phyloP scores from a whole-genome alignment of 208 protist species.

The Leishmania major region DNA sequence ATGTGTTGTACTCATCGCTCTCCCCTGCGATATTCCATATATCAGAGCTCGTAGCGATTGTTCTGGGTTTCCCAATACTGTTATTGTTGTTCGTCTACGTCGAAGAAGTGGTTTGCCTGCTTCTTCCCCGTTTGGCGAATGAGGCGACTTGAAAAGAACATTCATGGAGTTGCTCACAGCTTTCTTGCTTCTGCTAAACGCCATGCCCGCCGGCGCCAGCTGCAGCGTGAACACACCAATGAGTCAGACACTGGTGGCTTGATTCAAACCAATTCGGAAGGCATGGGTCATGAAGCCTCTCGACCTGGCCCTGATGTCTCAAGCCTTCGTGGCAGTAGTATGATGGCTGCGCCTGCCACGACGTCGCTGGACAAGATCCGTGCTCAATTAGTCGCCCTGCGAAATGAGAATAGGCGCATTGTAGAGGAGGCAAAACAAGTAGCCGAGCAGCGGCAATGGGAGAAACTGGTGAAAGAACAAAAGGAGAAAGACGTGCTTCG shows the following conservation, averaged over 20 bases:
- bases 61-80: background rate
- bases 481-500: conserved; percentile 7
- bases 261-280: background rate
- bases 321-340: conserved; percentile 22
- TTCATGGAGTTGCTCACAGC: background rate
- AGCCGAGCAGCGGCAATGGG: conserved; percentile 19
- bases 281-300: background rate
- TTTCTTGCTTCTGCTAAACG: conserved; percentile 4
- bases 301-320: conserved; percentile 12
- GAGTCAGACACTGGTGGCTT: background rate
- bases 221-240: background rate
- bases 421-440: conserved; percentile 8
- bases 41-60: background rate
- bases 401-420: conserved; percentile 20
- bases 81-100: background rate
- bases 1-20: background rate
- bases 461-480: conserved; percentile 7
- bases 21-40: background rate
- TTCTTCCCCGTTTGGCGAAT: background rate
- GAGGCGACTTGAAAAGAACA: conserved; percentile 3
- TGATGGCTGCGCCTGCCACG: conserved; percentile 53
- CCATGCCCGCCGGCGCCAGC: conserved; percentile 25
- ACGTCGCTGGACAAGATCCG: conserved; percentile 71
- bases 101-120: background rate
- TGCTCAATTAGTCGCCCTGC: conserved; percentile 42